Base-by-base conservation (phyloP, 305 asterid species). In the Plantago lanceolata region DNA sequence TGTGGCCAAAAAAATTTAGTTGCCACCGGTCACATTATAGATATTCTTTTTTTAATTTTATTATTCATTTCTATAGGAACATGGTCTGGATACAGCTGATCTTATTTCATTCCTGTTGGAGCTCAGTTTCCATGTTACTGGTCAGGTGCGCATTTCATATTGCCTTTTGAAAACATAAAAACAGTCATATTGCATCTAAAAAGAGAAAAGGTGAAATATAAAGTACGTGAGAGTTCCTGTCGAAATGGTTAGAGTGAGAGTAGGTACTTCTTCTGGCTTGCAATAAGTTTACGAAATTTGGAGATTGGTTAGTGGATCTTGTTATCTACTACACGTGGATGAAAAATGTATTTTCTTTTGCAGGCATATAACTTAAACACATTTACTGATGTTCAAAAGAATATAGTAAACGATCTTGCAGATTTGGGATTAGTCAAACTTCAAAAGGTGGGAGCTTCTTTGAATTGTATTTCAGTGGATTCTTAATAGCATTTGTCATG, bases 51-150 rank as follows among this genome's bases (percentile, higher is more conserved):
- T 26, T 17, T 17, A 53, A 14, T 24, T 14, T 53, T 37, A 65
- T 57, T 53, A 59, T 11, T 63, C 28, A 7, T 35, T 70, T 75
- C 61, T 77, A 82, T 75, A 92, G 98, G 98, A 92, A 66, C 84
- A 72, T 58, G 98, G 97, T 33, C 84, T 92, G 78, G 98, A 92
- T 73, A 84, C 97, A 21, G 89, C 95, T 48, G 97, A 92, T 78
- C 96, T 89, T 68, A 87, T 89, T 70, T 82, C 98, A 60, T 92
- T 92, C 76, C 78, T 92, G 67, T 72, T 92, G 79, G 98, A 92
- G 78, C 96, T 92, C 69, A 92, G 98, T 76, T 92, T 92, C 81
- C 98, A 92, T 80, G 87, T 80, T 73, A 81, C 94, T 68, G 97
- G 96, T 64, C 84, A 92, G 98, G 98, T 91, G 81, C 64, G 67